phyloP scores from a whole-genome alignment of 2,329 filamentous ascomycete species.

The Cephalotrichum gorgonifer region DNA sequence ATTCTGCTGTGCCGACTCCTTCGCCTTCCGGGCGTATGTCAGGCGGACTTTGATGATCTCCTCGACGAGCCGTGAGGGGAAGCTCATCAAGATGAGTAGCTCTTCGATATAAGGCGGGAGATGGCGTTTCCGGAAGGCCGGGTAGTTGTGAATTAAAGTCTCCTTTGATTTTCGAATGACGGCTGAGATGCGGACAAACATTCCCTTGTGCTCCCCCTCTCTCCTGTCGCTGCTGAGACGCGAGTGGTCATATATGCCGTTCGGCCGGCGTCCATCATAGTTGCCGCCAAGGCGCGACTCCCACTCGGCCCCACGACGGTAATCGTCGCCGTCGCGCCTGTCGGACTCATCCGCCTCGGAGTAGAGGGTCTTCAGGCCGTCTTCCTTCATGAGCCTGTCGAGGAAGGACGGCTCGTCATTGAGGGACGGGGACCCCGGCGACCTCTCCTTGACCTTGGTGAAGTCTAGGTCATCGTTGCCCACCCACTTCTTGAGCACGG shows the following conservation, averaged over 20 bases:
- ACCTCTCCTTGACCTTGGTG: conserved; percentile 59
- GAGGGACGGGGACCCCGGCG: conserved; percentile 43
- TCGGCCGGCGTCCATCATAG: background rate
- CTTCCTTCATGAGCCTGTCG: conserved; percentile 89
- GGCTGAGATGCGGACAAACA: conserved; percentile 71
- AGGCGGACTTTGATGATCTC: conserved; percentile 91
- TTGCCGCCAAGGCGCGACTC: background rate
- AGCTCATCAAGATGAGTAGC: conserved; percentile 90
- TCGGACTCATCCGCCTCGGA: conserved; percentile 44
- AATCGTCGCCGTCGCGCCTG: conserved; percentile 12
- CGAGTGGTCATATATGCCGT: background rate
- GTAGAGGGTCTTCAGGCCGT: conserved; percentile 84
- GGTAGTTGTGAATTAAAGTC: conserved; percentile 78
- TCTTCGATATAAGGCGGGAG: conserved; percentile 95
- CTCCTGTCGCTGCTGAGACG: background rate
- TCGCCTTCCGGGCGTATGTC: conserved; percentile 82
- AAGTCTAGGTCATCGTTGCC: conserved; percentile 95
- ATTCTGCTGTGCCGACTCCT: conserved; percentile 85
- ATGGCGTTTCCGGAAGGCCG: conserved; percentile 77
- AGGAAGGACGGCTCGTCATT: conserved; percentile 89
- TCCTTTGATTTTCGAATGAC: conserved; percentile 91
- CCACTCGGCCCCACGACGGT: background rate
- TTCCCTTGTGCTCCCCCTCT: conserved; percentile 44
- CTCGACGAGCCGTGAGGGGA: conserved; percentile 88
- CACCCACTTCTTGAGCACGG: conserved; percentile 89